A percentile compares a stretch with the other conserved stretches of the same genome.
phyloP scores from a whole-genome alignment of 441 rosid genomes.

The Bocquillonia castaneifolia region DNA sequence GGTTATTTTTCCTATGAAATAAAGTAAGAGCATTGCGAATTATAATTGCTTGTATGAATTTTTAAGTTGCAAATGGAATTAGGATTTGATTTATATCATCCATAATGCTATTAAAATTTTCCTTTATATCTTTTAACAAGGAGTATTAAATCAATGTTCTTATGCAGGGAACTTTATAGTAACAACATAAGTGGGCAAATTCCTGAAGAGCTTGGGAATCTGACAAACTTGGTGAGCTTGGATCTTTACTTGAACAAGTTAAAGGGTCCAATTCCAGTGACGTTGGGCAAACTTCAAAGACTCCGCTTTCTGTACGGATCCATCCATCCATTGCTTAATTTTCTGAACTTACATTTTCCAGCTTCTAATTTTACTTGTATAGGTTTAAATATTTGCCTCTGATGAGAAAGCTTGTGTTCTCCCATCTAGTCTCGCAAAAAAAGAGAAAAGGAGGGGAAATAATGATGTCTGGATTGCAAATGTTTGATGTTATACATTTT shows the following conservation, averaged over 20 bases:
- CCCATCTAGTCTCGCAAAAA: neutral
- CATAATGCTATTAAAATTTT: neutral
- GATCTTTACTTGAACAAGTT: conserved; percentile 76
- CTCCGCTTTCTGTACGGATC: conserved; percentile 72
- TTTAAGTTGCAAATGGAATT: neutral
- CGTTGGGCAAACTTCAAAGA: conserved; percentile 60
- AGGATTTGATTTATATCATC: neutral
- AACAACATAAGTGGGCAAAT: conserved; percentile 53
- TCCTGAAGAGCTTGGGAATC: conserved; percentile 77
- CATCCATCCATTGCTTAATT: neutral
- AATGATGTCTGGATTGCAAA: neutral
- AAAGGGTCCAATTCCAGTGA: conserved; percentile 58
- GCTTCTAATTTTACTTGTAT: neutral
- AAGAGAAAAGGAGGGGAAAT: neutral
- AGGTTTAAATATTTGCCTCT: conserved; percentile 1
- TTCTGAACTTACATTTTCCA: neutral
- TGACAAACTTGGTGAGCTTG: conserved; percentile 79
- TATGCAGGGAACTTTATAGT: conserved; percentile 73
- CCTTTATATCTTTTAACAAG: neutral
- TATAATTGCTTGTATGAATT: neutral
- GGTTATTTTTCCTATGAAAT: no score
- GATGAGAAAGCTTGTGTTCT: conserved; percentile 6
- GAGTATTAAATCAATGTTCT: conserved; percentile 5
- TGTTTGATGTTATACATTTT: neutral
- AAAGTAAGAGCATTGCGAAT: neutral